Percentiles rank a stretch among this genome's conserved stretches.
phyloP scores from a whole-genome alignment of 495 filamentous ascomycete genomes.

The Aspergillus nidulans region DNA sequence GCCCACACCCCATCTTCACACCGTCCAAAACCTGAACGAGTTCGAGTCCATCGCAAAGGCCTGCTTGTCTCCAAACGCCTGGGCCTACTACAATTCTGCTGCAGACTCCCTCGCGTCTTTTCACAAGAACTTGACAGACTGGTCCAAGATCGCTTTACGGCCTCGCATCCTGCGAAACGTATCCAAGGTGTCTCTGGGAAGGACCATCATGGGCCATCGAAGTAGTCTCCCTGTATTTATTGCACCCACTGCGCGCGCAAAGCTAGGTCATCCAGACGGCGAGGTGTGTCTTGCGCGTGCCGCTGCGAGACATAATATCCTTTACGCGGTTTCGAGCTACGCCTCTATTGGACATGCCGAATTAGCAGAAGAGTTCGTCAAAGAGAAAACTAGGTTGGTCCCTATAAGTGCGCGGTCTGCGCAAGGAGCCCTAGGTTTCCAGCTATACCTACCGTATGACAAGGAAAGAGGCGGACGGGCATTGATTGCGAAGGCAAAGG shows the following conservation, averaged over 20 bases:
- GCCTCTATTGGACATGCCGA: constrained; percentile 55
- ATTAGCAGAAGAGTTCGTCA: too few species aligned
- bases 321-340: constrained; percentile 34
- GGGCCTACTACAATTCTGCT: constrained; percentile 62
- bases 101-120: constrained; percentile 64
- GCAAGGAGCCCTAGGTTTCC: too few species aligned
- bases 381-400: too few species aligned
- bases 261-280: constrained; percentile 56
- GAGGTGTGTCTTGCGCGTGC: constrained; percentile 53
- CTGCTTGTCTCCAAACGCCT: constrained; percentile 45
- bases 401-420: too few species aligned
- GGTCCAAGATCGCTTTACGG: constrained; percentile 55
- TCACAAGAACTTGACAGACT: constrained; percentile 41
- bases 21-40: constrained; percentile 46
- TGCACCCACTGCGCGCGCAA: constrained; percentile 66
- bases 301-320: not conserved
- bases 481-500: constrained; percentile 39
- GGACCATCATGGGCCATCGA: constrained; percentile 50
- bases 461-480: too few species aligned
- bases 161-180: constrained; percentile 69
- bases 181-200: constrained; percentile 8
- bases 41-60: constrained; percentile 59
- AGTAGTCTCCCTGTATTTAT: constrained; percentile 57
- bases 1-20: constrained; percentile 43
- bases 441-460: too few species aligned